Evolutionary conservation across 2,329 filamentous ascomycete species (phyloP), one percentile per base, ranked within the genome.

Genomic region (Calonectria montana): DNA sequence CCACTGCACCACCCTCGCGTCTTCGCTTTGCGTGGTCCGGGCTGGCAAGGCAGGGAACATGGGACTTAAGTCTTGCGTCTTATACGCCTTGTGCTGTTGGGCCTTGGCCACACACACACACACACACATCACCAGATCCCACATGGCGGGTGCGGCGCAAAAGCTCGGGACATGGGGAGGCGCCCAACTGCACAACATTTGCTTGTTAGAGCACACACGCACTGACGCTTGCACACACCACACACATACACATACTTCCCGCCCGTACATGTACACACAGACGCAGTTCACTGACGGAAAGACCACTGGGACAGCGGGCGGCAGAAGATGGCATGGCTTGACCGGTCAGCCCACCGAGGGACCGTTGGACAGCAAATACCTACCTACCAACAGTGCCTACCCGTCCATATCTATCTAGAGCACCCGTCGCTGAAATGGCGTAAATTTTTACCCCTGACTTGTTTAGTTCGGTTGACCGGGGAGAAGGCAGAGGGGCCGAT

Each of bases 101-200:
- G 29, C 47, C 47, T 50, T 31, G 31, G 31, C 6, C 10, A 35
- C 7, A n/a, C n/a, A n/a, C n/a, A n/a, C n/a, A n/a, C n/a, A n/a
- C n/a, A n/a, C n/a, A n/a, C n/a, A 35, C 10, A 35, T 35, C 21
- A 61, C 16, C 37, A 55, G 15, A 66, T 41, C 35, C 31, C 39
- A 37, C 59, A 70, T 47, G 37, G 63, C 68, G 63, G 68, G 63
- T 70, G 68, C 68, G 63, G 68, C 68, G 68, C 62, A 66, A 55
- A 35, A 35, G 31, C 31, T 35, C 31, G 31, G 31, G 61, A 29
- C 43, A 61, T 61, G 57, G 57, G 37, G 43, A 23, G 23, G 57
- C 61, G 27, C 43, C 43, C 41, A 29, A 37, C 61, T 64, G 43
- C 61, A 64, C 41, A 48, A 64, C 61, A 64, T 64, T 13, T 48